Evolutionary conservation across 257 asterid genomes (phyloP).

Genomic region (Primulina tabacum): DNA sequence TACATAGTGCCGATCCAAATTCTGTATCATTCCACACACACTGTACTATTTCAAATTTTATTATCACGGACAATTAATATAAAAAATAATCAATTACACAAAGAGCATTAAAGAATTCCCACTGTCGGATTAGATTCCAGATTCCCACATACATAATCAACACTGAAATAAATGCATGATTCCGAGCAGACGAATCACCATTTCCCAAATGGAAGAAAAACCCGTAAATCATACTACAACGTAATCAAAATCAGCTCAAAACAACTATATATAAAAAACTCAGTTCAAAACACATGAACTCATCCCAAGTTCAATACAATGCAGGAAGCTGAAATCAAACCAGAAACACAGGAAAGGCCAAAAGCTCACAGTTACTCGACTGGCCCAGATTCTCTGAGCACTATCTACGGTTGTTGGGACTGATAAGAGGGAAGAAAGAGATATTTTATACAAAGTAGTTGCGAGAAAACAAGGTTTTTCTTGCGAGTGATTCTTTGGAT

Average conservation of each 20-base stretch:
- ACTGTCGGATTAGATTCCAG: neutral
- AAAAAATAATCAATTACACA: neutral
- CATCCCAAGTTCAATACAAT: neutral
- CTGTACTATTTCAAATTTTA: too few species aligned
- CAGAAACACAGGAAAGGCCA: neutral
- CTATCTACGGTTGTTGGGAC: neutral
- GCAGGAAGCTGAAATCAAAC: neutral
- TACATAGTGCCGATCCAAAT: neutral
- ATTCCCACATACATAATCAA: neutral
- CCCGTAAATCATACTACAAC: neutral
- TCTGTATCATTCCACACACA: neutral
- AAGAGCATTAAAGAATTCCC: neutral
- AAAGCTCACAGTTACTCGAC: conserved; percentile 14
- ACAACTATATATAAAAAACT: too few species aligned
- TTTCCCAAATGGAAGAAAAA: conserved; percentile 1
- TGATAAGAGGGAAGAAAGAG: conserved; percentile 8
- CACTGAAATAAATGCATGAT: conserved; percentile 16
- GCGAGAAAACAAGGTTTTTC: neutral
- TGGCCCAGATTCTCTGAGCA: neutral
- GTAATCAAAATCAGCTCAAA: too few species aligned
- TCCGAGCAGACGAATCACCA: neutral
- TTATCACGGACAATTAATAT: neutral
- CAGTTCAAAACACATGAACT: neutral
- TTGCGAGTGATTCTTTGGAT: neutral
- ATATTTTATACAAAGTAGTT: neutral